Evolutionary conservation across 1,284 basidiomycete species (phyloP).

Genomic region (Ganoderma sinense): DNA sequence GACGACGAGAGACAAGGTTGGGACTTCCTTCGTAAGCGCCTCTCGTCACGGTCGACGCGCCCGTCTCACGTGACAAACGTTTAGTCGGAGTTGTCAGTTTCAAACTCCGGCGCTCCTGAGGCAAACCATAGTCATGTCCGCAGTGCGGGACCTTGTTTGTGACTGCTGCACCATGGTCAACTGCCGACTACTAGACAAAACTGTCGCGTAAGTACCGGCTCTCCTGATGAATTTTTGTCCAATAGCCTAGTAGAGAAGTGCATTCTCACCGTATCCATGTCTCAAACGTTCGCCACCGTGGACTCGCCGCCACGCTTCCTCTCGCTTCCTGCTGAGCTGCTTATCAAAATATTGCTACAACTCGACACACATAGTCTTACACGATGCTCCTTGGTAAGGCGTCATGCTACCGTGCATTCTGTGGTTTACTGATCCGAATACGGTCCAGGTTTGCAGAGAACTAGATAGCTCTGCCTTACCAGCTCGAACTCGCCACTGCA

Average conservation of each 20-base stretch:
- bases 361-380: background rate
- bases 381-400: background rate
- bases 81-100: background rate
- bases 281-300: too few relatives aligned
- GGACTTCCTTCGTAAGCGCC: constrained; percentile 25
- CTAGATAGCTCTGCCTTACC: background rate
- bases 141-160: too few relatives aligned
- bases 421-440: background rate
- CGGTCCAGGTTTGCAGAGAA: background rate
- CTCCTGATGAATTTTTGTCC: too few relatives aligned
- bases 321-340: background rate
- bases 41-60: constrained; percentile 23
- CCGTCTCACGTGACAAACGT: constrained; percentile 22
- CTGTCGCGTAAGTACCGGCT: too few relatives aligned
- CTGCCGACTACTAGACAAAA: too few relatives aligned
- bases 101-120: background rate
- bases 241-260: too few relatives aligned
- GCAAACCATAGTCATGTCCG: too few relatives aligned
- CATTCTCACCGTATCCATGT: too few relatives aligned
- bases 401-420: background rate
- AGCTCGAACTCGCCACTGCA: background rate
- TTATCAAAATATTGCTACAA: background rate
- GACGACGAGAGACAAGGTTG: constrained; percentile 33
- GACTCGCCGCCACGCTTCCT: too few relatives aligned
- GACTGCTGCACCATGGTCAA: too few relatives aligned